A percentile compares a stretch with the other conserved stretches of the same genome.
Conservation (phyloP, 140 eudicot genomes). For the Senecio squalidus region DNA sequence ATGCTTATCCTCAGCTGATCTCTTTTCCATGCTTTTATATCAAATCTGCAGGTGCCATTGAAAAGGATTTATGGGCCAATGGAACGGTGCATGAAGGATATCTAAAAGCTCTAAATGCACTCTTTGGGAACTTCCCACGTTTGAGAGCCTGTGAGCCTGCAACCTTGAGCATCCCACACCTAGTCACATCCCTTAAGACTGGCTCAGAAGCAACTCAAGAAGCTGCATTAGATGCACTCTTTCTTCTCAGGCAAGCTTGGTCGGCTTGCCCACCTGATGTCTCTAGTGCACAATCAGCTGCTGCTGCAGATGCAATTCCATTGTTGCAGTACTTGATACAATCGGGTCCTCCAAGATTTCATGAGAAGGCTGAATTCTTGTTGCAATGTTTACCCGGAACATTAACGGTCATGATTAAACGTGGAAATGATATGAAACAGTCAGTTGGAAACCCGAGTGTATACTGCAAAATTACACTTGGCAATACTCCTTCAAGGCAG, state of each 20-base stretch:
- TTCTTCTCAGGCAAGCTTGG: constrained; percentile 99
- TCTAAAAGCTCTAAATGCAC: constrained; percentile 87
- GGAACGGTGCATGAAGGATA: constrained; percentile 93
- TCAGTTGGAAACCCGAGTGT: constrained; percentile 97
- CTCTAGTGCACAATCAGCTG: constrained; percentile 87
- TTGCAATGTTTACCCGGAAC: constrained; percentile 99
- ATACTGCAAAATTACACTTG: constrained; percentile 91
- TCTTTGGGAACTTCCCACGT: constrained; percentile 97
- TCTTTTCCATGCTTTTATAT: constrained; percentile 5
- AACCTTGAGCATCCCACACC: constrained; percentile 91
- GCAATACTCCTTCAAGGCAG: constrained; percentile 78
- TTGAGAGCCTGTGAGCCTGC: constrained; percentile 97
- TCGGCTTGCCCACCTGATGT: constrained; percentile 99
- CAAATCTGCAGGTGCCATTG: constrained; percentile 76
- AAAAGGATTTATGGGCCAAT: constrained; percentile 92
- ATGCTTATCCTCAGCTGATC: not conserved
- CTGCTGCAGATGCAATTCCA: constrained; percentile 98
- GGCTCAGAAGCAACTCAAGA: constrained; percentile 98
- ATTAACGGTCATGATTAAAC: constrained; percentile 73
- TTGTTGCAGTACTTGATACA: constrained; percentile 87
- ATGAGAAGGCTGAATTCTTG: constrained; percentile 87
- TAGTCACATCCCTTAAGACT: constrained; percentile 88
- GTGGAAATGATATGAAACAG: constrained; percentile 91
- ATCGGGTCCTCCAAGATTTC: constrained; percentile 98
- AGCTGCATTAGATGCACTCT: constrained; percentile 93